Evolutionary conservation across 805 yeast genomes (phyloP).

Genomic region (Ogataea neopini): DNA sequence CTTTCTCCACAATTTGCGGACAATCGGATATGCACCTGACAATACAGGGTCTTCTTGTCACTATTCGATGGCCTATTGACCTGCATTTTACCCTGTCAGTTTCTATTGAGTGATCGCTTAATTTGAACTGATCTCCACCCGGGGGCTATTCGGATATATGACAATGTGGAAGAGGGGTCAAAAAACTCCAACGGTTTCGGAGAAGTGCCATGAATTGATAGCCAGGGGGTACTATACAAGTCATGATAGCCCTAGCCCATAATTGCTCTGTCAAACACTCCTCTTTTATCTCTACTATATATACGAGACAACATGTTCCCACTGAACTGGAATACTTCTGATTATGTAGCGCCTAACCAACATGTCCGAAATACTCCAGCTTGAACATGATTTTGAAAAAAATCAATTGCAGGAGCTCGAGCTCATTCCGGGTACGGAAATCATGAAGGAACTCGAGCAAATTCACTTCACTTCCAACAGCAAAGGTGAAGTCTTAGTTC

Average conservation of each 20-base stretch:
- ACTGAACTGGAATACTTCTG: no score
- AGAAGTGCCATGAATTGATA: not conserved
- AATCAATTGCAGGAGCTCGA: slow-evolving; percentile 14
- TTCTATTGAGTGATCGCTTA: not conserved
- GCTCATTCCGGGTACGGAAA: slow-evolving; percentile 19
- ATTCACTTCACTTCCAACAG: slow-evolving; percentile 10
- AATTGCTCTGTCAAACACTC: no score
- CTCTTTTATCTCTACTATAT: no score
- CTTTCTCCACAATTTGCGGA: not conserved
- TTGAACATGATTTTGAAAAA: slow-evolving; percentile 15
- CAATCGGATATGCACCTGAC: not conserved
- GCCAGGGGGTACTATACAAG: not conserved
- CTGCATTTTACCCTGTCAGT: no score
- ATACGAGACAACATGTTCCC: no score
- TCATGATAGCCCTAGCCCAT: not conserved
- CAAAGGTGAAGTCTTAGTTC: slow-evolving; percentile 14
- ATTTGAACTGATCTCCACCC: not conserved
- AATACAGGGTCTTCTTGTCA: not conserved
- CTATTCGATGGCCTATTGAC: no score
- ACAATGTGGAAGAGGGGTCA: not conserved
- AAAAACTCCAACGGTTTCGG: not conserved
- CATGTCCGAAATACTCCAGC: slow-evolving; percentile 11
- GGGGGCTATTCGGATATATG: not conserved
- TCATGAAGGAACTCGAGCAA: slow-evolving; percentile 13
- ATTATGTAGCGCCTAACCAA: not conserved